Conservation (phyloP, 495 filamentous ascomycete genomes). For the Aspergillus incahuasiensis region DNA sequence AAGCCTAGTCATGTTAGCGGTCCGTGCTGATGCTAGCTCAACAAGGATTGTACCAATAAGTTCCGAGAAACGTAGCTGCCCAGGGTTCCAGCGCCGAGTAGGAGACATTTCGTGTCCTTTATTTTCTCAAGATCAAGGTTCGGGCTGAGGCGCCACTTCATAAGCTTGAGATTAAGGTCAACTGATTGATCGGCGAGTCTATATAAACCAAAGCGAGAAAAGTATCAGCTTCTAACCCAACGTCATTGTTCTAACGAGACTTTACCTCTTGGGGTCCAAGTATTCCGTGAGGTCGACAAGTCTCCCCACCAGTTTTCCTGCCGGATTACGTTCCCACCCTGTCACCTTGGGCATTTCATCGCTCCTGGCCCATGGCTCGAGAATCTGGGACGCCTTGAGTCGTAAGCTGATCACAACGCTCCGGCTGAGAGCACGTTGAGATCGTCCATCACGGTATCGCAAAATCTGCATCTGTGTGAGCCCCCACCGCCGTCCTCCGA, state of each 20-base stretch:
- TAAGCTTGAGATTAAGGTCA: constrained; percentile 93
- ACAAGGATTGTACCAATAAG: constrained; percentile 53
- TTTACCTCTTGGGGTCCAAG: constrained; percentile 76
- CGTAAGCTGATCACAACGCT: constrained; percentile 72
- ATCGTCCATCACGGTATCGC: constrained; percentile 82
- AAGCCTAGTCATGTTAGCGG: constrained; percentile 50
- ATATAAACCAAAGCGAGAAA: not conserved
- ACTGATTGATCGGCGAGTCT: constrained; percentile 92
- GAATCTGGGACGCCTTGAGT: constrained; percentile 36
- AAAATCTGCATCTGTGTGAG: constrained; percentile 75
- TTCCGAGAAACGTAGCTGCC: constrained; percentile 90
- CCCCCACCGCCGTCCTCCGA: constrained; percentile 78
- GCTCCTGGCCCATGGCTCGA: constrained; percentile 19
- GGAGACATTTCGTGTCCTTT: constrained; percentile 84
- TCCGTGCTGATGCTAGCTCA: not conserved
- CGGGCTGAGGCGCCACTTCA: constrained; percentile 96
- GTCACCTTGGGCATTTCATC: constrained; percentile 74
- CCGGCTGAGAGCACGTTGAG: constrained; percentile 67
- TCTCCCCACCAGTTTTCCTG: constrained; percentile 68
- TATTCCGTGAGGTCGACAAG: constrained; percentile 80
- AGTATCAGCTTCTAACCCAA: not conserved
- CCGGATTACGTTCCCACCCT: constrained; percentile 85
- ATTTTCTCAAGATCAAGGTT: constrained; percentile 81
- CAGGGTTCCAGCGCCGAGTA: constrained; percentile 92
- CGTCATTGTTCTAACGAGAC: not conserved